These are phyloP conservation scores for Zasmidium angulare DNA, from an alignment of 2,329 filamentous ascomycete species.

Conservation along the genomic window DNA sequence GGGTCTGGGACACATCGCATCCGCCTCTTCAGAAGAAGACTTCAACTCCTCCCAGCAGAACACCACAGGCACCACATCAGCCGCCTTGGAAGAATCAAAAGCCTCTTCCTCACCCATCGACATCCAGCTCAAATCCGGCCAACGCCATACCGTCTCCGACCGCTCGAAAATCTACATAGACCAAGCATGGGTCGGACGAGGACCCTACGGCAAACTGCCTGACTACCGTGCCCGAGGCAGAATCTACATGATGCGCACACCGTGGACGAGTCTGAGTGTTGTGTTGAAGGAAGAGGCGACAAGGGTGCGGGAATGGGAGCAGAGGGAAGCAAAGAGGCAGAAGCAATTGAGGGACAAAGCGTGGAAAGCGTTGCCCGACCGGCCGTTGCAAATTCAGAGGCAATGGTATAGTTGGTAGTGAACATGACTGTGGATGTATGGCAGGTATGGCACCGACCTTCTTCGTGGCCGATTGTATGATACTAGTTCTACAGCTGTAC, in stretches of 20 bases:
- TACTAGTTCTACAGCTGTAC: neutral
- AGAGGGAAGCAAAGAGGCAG: constrained; percentile 72
- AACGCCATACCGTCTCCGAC: constrained; percentile 68
- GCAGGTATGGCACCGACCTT: too few relatives aligned
- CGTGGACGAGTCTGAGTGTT: constrained; percentile 72
- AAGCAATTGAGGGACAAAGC: constrained; percentile 70
- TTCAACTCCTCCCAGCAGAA: constrained; percentile 12
- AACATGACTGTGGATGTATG: neutral
- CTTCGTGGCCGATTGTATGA: too few relatives aligned
- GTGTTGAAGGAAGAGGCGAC: constrained; percentile 93
- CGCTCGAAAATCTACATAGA: constrained; percentile 85
- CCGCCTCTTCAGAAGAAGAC: constrained; percentile 12
- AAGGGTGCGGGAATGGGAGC: constrained; percentile 74
- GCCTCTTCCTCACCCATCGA: constrained; percentile 45
- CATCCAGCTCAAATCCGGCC: constrained; percentile 74
- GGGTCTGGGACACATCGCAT: constrained; percentile 60
- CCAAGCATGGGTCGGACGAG: constrained; percentile 88
- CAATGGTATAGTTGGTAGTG: constrained; percentile 88
- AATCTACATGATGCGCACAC: constrained; percentile 66
- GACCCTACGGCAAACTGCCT: constrained; percentile 59
- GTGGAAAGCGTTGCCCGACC: constrained; percentile 86
- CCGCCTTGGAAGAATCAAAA: constrained; percentile 3
- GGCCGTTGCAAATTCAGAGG: constrained; percentile 75
- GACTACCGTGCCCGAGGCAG: constrained; percentile 77
- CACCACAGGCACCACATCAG: constrained; percentile 5